These are phyloP conservation scores for Auricularia sp. DNA, from an alignment of 768 basidiomycete genomes.

Conservation along the genomic window DNA sequence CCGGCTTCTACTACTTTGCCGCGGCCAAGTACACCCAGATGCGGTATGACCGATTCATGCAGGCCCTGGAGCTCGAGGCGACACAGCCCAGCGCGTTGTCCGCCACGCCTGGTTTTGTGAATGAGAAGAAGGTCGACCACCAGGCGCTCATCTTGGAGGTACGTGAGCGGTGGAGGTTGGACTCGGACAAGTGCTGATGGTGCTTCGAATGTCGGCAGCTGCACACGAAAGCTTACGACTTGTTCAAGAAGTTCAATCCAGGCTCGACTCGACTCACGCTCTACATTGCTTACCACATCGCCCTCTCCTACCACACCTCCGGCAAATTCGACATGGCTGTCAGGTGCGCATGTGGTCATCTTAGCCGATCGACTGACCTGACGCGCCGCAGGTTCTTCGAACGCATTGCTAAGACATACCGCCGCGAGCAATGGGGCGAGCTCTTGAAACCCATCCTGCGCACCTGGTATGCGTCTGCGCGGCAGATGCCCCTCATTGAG, in stretches of 20 bases:
- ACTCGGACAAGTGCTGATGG: conserved; percentile 1
- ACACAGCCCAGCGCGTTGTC: conserved; percentile 26
- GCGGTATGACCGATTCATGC: conserved; percentile 57
- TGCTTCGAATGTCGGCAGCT: conserved; percentile 38
- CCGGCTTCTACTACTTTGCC: conserved; percentile 87
- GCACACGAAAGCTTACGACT: conserved; percentile 88
- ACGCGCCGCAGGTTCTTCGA: conserved; percentile 67
- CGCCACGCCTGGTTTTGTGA: conserved; percentile 62
- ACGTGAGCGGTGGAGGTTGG: not conserved
- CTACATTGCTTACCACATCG: conserved; percentile 88
- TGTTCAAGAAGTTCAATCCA: conserved; percentile 67
- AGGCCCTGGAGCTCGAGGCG: conserved; percentile 33
- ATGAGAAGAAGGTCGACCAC: conserved; percentile 92
- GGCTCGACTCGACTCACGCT: conserved; percentile 54
- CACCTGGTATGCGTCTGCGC: conserved; percentile 78
- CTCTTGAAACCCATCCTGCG: conserved; percentile 66
- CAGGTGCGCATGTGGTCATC: conserved; percentile 37
- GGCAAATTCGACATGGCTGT: conserved; percentile 83
- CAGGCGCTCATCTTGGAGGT: conserved; percentile 76
- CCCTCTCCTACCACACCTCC: conserved; percentile 70
- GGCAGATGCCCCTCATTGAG: conserved; percentile 67
- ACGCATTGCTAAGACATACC: conserved; percentile 80
- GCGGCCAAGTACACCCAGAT: conserved; percentile 80
- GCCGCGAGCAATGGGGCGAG: conserved; percentile 70
- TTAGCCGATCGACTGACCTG: not conserved